These are phyloP conservation scores for Malassezia equina DNA, from an alignment of 1,284 basidiomycete genomes.

Conservation along the genomic window DNA sequence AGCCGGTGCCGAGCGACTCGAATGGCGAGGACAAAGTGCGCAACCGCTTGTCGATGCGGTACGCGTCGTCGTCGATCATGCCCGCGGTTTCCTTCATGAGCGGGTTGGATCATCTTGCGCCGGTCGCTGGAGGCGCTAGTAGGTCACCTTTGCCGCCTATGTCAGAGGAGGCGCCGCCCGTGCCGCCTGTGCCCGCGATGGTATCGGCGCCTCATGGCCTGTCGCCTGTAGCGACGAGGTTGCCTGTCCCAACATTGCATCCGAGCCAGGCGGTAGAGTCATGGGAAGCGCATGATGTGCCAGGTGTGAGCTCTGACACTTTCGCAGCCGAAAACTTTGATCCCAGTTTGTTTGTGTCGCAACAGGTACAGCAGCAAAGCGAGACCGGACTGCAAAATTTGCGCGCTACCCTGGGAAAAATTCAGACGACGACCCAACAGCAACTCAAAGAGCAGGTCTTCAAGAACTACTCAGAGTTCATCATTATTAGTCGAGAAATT, in stretches of 20 bases:
- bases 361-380: slow-evolving; percentile 31
- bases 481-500: slow-evolving; percentile 92
- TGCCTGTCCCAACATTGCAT: background rate
- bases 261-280: background rate
- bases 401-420: slow-evolving; percentile 20
- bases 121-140: slow-evolving; percentile 12
- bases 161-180: slow-evolving; percentile 1
- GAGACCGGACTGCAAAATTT: slow-evolving; percentile 30
- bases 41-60: slow-evolving; percentile 45
- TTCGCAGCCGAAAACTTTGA: slow-evolving; percentile 31
- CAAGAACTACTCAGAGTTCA: slow-evolving; percentile 75
- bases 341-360: slow-evolving; percentile 32
- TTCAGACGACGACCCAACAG: slow-evolving; percentile 30
- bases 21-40: slow-evolving; percentile 39
- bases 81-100: slow-evolving; percentile 7
- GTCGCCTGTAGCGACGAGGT: background rate
- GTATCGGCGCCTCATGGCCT: background rate
- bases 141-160: slow-evolving; percentile 9
- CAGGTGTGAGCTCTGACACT: slow-evolving; percentile 20
- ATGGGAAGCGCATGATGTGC: slow-evolving; percentile 5
- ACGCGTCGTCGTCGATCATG: slow-evolving; percentile 25
- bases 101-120: slow-evolving; percentile 5
- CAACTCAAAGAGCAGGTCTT: slow-evolving; percentile 39
- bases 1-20: slow-evolving; percentile 17
- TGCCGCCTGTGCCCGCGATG: background rate